These are phyloP conservation scores for Huiozyma naganishii DNA, from an alignment of 805 yeast species.

Conservation along the genomic window DNA sequence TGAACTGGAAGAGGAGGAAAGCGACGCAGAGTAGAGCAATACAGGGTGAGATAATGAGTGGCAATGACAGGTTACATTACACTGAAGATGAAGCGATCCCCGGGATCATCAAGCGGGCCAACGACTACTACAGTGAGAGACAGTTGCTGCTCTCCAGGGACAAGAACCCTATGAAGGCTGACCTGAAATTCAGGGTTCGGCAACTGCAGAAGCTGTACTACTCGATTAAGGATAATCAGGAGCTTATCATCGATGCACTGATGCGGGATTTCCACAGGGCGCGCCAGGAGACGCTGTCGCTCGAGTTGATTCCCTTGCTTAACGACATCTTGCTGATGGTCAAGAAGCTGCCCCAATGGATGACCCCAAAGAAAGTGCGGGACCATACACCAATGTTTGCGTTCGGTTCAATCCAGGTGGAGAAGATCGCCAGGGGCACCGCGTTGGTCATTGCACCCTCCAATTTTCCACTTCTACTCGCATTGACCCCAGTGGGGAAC, in stretches of 20 bases:
- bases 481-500: constrained; percentile 57
- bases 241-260: constrained; percentile 46
- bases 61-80: background rate
- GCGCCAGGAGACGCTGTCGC: constrained; percentile 45
- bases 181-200: constrained; percentile 36
- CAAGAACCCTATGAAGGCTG: constrained; percentile 9
- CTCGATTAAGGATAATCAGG: constrained; percentile 48
- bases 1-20: too few species aligned
- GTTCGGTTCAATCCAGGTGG: constrained; percentile 32
- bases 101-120: constrained; percentile 6
- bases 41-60: constrained; percentile 11
- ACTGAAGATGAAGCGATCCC: constrained; percentile 1
- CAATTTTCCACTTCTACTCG: constrained; percentile 42
- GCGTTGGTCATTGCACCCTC: constrained; percentile 47
- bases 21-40: constrained; percentile 12
- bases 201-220: constrained; percentile 60
- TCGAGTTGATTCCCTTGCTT: constrained; percentile 44
- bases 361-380: constrained; percentile 35
- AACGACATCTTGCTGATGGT: constrained; percentile 53
- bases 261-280: constrained; percentile 58
- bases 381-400: constrained; percentile 21
- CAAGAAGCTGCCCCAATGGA: constrained; percentile 49
- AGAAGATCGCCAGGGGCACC: constrained; percentile 46
- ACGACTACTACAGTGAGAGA: constrained; percentile 9
- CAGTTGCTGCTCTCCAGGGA: constrained; percentile 11